Conservation (phyloP, 108 stramenopile species). For the Pseudonitzschia multiseries region DNA sequence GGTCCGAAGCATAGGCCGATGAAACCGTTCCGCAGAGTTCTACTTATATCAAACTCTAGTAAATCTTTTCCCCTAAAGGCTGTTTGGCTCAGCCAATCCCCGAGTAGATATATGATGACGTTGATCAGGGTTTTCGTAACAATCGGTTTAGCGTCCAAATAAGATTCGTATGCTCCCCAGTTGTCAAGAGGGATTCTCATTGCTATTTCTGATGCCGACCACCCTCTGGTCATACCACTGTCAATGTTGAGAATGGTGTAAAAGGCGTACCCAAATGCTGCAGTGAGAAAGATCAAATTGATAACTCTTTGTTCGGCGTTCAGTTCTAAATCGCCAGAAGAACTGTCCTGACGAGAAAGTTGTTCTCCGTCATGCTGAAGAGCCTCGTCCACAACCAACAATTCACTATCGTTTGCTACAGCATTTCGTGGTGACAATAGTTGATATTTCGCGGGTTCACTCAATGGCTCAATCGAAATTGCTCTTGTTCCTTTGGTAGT, state of each 20-base stretch:
- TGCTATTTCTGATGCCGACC: slow-evolving; percentile 76
- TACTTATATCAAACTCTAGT: slow-evolving; percentile 82
- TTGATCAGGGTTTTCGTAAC: slow-evolving; percentile 93
- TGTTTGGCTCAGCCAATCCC: slow-evolving; percentile 94
- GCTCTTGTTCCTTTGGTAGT: neutral
- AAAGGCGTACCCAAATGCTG: slow-evolving; percentile 70
- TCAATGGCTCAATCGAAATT: neutral
- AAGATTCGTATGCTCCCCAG: slow-evolving; percentile 85
- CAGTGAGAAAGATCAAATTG: slow-evolving; percentile 65
- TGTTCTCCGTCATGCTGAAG: neutral
- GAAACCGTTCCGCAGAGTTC: slow-evolving; percentile 88
- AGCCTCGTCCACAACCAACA: neutral
- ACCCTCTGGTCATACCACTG: slow-evolving; percentile 83
- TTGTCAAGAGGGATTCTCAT: slow-evolving; percentile 89
- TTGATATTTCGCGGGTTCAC: neutral
- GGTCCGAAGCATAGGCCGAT: slow-evolving; percentile 94
- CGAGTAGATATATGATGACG: slow-evolving; percentile 90
- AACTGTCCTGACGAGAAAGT: neutral
- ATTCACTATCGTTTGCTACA: neutral
- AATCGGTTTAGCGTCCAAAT: slow-evolving; percentile 80
- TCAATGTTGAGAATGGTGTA: slow-evolving; percentile 82
- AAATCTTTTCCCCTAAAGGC: slow-evolving; percentile 73
- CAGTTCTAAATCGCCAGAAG: neutral
- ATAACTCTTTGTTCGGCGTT: slow-evolving; percentile 47
- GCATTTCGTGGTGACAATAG: neutral